These are phyloP conservation scores for Dillenia turbinata DNA, from an alignment of 164 flowering plant species.

Conservation along the genomic window DNA sequence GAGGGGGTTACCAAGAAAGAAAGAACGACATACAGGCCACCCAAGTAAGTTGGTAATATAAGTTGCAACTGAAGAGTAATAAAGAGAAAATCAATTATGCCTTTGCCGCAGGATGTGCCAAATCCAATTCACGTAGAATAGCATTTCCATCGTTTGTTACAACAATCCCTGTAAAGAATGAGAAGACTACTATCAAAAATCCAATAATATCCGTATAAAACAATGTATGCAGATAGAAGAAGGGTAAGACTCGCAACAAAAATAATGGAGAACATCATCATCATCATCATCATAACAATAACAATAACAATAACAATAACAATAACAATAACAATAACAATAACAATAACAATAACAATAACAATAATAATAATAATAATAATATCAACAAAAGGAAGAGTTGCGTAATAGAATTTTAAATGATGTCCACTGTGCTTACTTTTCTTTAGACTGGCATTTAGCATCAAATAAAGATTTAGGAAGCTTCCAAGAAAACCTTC, in stretches of 20 bases:
- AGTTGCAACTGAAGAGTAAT: neutral
- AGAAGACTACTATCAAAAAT: neutral
- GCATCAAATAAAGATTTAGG: too few relatives aligned
- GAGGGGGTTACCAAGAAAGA: neutral
- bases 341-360: neutral
- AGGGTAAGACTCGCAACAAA: too few relatives aligned
- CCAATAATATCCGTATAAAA: too few relatives aligned
- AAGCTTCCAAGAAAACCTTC: too few relatives aligned
- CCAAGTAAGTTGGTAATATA: neutral
- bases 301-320: neutral
- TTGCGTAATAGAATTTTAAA: too few relatives aligned
- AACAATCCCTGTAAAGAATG: slow-evolving; percentile 61
- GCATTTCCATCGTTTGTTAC: slow-evolving; percentile 99
- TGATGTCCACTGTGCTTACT: too few relatives aligned
- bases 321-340: neutral
- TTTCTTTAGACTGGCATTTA: too few relatives aligned
- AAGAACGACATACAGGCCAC: neutral
- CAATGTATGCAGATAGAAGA: too few relatives aligned
- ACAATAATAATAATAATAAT: neutral
- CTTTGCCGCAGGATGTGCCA: slow-evolving; percentile 99
- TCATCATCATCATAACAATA: too few relatives aligned
- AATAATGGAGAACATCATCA: too few relatives aligned
- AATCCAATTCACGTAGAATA: slow-evolving; percentile 82
- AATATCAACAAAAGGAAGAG: neutral
- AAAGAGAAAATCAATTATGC: slow-evolving; percentile 19